Evolutionary conservation across 495 filamentous ascomycete species (phyloP).

Genomic region (Penicillium alfredii): DNA sequence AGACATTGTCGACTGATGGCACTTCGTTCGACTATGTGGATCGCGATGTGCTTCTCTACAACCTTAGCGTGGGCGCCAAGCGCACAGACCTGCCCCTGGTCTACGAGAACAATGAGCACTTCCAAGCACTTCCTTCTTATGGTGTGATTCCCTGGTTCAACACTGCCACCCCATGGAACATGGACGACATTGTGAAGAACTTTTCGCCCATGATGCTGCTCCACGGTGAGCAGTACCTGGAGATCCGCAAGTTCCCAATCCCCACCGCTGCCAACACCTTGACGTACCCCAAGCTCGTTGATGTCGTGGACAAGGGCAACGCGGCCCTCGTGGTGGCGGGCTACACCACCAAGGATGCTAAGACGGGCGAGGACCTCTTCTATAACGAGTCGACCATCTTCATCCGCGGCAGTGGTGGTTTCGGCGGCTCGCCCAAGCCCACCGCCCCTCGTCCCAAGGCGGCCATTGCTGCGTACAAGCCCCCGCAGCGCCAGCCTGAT

Average conservation of each 20-base stretch:
- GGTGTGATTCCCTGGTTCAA: constrained; percentile 92
- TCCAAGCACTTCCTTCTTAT: constrained; percentile 90
- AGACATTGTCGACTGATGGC: constrained; percentile 62
- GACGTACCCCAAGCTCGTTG: constrained; percentile 80
- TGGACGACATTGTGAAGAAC: constrained; percentile 82
- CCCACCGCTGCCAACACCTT: constrained; percentile 77
- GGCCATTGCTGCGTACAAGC: constrained; percentile 69
- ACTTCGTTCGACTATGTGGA: constrained; percentile 79
- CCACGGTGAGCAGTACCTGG: constrained; percentile 98
- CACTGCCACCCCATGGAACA: constrained; percentile 70
- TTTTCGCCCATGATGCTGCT: constrained; percentile 99
- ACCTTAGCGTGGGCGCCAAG: constrained; percentile 91
- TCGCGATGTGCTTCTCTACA: constrained; percentile 88
- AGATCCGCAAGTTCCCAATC: constrained; percentile 89
- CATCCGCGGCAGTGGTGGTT: constrained; percentile 87
- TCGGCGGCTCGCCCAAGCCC: constrained; percentile 79
- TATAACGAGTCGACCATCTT: constrained; percentile 94
- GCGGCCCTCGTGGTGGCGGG: constrained; percentile 80
- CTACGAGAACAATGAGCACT: constrained; percentile 82
- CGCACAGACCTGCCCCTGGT: constrained; percentile 81
- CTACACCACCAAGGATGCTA: constrained; percentile 71
- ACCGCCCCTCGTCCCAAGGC: constrained; percentile 61
- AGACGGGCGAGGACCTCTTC: constrained; percentile 82
- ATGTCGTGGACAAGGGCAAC: constrained; percentile 92
- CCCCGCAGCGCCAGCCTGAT: constrained; percentile 73